Base-by-base conservation (phyloP, 1,284 basidiomycete genomes). In the Athelia psychrophila region DNA sequence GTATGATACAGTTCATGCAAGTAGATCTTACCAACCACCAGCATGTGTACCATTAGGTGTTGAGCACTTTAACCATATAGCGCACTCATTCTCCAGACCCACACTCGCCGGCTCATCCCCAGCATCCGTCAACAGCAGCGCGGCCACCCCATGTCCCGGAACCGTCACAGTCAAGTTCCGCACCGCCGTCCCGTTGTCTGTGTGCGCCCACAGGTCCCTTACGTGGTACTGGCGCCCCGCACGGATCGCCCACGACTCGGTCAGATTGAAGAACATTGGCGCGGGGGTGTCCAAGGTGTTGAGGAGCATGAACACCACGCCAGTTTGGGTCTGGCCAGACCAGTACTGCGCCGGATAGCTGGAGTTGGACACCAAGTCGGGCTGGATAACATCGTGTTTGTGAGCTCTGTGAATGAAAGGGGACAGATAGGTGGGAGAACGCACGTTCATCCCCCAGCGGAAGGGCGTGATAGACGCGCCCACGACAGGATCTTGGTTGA, bases 261-360 rank as follows among this genome's bases (percentile, higher is more conserved):
- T 72, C 25, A 76, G 60, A 51, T 66, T 73, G 64, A 75, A 75
- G 56, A 60, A 67, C 64, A 75, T 62, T 50, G 67, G 62, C 0
- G 68, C 64, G 2, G 71, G 62, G 51, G 68, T 53, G 54, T 68
- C 61, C 18, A 72, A 65, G 1, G 69, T 69, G 55, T 75, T 76
- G 32, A 75, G 59, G 48, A 76, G 63, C 74, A 76, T 74, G 61
- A 75, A 59, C 2, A 68, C 74, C n/a, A 70, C 73, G 9, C 73
- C 79, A 50, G 79, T 75, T 55, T 76, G 64, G 50, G 71, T 74
- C 36, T 69, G 69, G 3, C 78, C 78, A 52, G 76, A 79, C 79
- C 78, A 80, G 60, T 73, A 80, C 51, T 80, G 76, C 2, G 78
- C 78, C 2, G 79, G 79, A 54, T 73, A 70, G 1, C 69, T 70